Percentiles rank a stretch among this genome's conserved stretches.
Evolutionary conservation across 805 yeast species (phyloP).

Genomic region (Yamadazyma ubonensis): DNA sequence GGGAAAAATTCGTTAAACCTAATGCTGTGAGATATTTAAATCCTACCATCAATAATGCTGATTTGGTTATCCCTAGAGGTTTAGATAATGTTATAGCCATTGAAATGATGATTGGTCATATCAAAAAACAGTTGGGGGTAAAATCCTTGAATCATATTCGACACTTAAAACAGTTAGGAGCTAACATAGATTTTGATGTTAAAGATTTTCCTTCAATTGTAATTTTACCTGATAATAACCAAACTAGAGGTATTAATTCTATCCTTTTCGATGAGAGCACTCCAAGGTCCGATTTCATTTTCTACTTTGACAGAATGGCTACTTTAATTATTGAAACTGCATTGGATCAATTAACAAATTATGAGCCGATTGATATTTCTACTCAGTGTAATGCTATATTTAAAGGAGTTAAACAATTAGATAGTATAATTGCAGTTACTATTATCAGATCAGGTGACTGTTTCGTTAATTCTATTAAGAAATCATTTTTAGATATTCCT

Average conservation of each 20-base stretch:
- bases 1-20: constrained; percentile 92
- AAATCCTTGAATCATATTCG: constrained; percentile 70
- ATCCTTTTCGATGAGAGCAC: constrained; percentile 58
- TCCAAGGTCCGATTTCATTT: constrained; percentile 73
- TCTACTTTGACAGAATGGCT: constrained; percentile 83
- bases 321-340: constrained; percentile 67
- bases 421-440: constrained; percentile 67
- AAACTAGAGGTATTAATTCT: constrained; percentile 69
- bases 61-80: constrained; percentile 88
- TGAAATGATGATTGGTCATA: constrained; percentile 73
- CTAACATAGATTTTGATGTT: constrained; percentile 30
- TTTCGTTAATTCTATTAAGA: constrained; percentile 74
- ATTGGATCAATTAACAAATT: constrained; percentile 51
- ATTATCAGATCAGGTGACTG: constrained; percentile 92
- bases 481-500: constrained; percentile 72
- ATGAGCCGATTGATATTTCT: constrained; percentile 33
- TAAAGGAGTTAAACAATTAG: constrained; percentile 44
- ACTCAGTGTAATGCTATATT: constrained; percentile 18
- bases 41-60: constrained; percentile 78
- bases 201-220: constrained; percentile 29
- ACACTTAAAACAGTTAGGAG: constrained; percentile 59
- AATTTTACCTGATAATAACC: constrained; percentile 55
- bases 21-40: constrained; percentile 73
- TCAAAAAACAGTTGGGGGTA: constrained; percentile 62
- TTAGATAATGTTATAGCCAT: constrained; percentile 81